Evolutionary conservation across 495 filamentous ascomycete genomes (phyloP), one percentile per base, ranked within the genome.

Genomic region (Podospora comata): DNA sequence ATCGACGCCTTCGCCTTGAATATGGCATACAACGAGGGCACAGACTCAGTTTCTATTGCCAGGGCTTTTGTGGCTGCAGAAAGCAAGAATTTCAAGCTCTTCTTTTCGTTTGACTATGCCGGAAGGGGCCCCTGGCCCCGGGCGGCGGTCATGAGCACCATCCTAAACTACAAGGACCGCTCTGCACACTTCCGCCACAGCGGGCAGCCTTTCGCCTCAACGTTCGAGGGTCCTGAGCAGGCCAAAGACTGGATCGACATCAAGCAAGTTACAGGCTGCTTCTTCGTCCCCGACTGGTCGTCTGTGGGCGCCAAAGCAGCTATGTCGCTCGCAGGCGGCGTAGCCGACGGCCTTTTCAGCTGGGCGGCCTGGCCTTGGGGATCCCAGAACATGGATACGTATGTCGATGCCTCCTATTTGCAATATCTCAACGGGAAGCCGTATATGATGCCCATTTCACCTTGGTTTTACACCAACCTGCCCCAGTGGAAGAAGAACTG

Each of bases 401-500:
- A 73, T 69, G 32, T 68, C 66, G 26, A 72, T 74, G 16, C 68
- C 32, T 11, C 72, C 69, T 55, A 70, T 68, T 7, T 75, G 67
- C 20, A 74, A 73, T 16, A 72, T 71, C 54, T 77, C 71, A 48
- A 30, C 3, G 73, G 71, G n/a, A 80, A 79, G 73, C 70, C 74
- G 9, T 80, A 79, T 60, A 68, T 79, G 64, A 79, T 80, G 77
- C 83, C 85, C 23, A 85, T 90, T 15, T 86, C 87, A 2, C 90
- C 90, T 6, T 92, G 88, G 87, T 91, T 92, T 77, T 92, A 88
- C 71, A 78, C 73, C 2, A 70, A 89, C 66, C 79, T 91, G 26
- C 86, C 89, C 0, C 80, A 82, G 34, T 89, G 83, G 70, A 77
- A 77, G 67, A 92, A 92, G 76, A 90, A 90, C 67, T 91, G 89